A percentile compares a stretch with the other conserved stretches of the same genome.
Conservation (phyloP, 805 yeast species). For the Starmerella floricola region DNA sequence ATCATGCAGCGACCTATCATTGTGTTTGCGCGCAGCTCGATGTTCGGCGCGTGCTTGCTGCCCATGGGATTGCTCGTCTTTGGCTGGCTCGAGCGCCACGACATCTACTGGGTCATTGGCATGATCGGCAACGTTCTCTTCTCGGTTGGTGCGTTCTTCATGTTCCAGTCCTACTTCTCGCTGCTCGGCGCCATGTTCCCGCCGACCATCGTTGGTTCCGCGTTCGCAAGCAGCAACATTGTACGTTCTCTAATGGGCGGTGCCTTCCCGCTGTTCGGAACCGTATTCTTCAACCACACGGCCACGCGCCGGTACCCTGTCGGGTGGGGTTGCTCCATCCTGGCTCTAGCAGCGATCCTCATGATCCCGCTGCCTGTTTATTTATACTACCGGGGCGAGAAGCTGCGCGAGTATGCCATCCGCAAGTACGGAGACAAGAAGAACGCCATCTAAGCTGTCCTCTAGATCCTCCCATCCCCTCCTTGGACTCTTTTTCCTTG, state of each 20-base stretch:
- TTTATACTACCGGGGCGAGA: slow-evolving; percentile 8
- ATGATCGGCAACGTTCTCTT: slow-evolving; percentile 36
- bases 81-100: slow-evolving; percentile 39
- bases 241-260: slow-evolving; percentile 23
- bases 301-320: slow-evolving; percentile 38
- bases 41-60: slow-evolving; percentile 34
- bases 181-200: slow-evolving; percentile 41
- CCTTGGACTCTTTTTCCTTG: too few species aligned
- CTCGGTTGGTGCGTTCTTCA: slow-evolving; percentile 32
- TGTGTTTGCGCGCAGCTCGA: slow-evolving; percentile 25
- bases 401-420: slow-evolving; percentile 12
- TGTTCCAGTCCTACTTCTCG: slow-evolving; percentile 43
- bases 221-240: slow-evolving; percentile 45
- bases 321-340: slow-evolving; percentile 44
- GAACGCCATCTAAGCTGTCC: too few species aligned
- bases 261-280: slow-evolving; percentile 51
- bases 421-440: slow-evolving; percentile 15
- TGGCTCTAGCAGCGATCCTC: slow-evolving; percentile 34
- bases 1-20: slow-evolving; percentile 4
- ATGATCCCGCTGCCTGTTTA: slow-evolving; percentile 39
- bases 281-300: slow-evolving; percentile 40
- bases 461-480: too few species aligned
- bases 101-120: slow-evolving; percentile 36
- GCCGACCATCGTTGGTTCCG: slow-evolving; percentile 40
- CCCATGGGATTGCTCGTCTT: slow-evolving; percentile 38